Evolutionary conservation across 2,329 filamentous ascomycete genomes (phyloP).

Genomic region (Hortaea werneckii): DNA sequence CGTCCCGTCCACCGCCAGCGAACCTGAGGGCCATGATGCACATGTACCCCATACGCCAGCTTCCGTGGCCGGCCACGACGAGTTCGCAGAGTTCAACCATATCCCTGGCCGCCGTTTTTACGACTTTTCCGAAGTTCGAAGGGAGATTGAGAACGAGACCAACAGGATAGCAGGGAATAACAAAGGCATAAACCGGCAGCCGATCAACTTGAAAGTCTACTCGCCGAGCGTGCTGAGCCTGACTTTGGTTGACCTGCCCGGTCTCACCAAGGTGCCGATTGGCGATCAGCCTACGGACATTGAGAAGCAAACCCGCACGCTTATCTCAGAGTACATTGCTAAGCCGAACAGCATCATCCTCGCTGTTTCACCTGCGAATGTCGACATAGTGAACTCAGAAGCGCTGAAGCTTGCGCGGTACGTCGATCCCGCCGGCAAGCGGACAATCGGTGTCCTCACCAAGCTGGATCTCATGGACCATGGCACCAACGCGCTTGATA

Average conservation of each 20-base stretch:
- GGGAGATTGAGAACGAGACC: slow-evolving; percentile 96
- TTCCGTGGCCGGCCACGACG: slow-evolving; percentile 54
- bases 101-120: slow-evolving; percentile 80
- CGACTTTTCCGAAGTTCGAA: slow-evolving; percentile 86
- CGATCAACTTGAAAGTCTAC: slow-evolving; percentile 98
- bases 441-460: slow-evolving; percentile 93
- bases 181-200: slow-evolving; percentile 94
- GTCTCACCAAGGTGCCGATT: slow-evolving; percentile 93
- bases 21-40: slow-evolving; percentile 55
- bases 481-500: slow-evolving; percentile 93
- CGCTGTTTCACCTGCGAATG: slow-evolving; percentile 92
- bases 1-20: slow-evolving; percentile 62
- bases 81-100: slow-evolving; percentile 96
- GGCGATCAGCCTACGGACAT: slow-evolving; percentile 96
- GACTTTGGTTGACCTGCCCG: slow-evolving; percentile 90
- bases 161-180: slow-evolving; percentile 90
- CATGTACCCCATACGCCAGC: slow-evolving; percentile 67
- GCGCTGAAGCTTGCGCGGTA: slow-evolving; percentile 92
- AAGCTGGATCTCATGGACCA: slow-evolving; percentile 99
- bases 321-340: slow-evolving; percentile 96
- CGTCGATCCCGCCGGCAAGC: slow-evolving; percentile 86
- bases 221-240: slow-evolving; percentile 93
- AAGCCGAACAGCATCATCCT: slow-evolving; percentile 98
- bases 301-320: slow-evolving; percentile 92
- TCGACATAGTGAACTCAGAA: slow-evolving; percentile 97